Evolutionary conservation across 805 yeast species (phyloP).

Genomic region (Candida chauliodis): DNA sequence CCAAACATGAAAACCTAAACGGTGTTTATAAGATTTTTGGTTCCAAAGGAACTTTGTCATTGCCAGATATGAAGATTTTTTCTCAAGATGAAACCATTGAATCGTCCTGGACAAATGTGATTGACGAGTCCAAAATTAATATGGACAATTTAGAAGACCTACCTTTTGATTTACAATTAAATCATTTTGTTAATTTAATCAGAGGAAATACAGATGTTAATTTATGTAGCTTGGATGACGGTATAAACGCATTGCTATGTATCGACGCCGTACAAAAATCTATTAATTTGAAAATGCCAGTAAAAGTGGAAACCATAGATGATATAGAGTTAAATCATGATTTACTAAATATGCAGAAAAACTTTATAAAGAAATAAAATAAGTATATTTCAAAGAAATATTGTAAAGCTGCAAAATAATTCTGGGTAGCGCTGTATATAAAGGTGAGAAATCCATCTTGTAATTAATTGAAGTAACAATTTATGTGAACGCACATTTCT

Average conservation of each 20-base stretch:
- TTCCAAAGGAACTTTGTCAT: slow-evolving; percentile 33
- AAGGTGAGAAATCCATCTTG: too few species aligned
- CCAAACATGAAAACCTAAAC: slow-evolving; percentile 22
- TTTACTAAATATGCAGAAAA: slow-evolving; percentile 12
- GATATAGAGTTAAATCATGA: slow-evolving; percentile 19
- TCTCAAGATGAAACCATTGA: slow-evolving; percentile 19
- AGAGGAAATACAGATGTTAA: slow-evolving; percentile 20
- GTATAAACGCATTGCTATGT: slow-evolving; percentile 33
- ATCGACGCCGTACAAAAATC: slow-evolving; percentile 33
- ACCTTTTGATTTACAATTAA: slow-evolving; percentile 37
- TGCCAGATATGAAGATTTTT: slow-evolving; percentile 34
- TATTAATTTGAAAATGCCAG: slow-evolving; percentile 32
- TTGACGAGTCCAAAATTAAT: slow-evolving; percentile 14
- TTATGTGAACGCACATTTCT: too few species aligned
- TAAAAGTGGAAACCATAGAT: slow-evolving; percentile 22
- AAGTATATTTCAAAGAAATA: not conserved
- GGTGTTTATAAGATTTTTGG: slow-evolving; percentile 39
- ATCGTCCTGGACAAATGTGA: slow-evolving; percentile 24
- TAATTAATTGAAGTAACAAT: too few species aligned
- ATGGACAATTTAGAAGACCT: slow-evolving; percentile 13
- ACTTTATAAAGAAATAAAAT: not conserved
- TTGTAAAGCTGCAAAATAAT: not conserved
- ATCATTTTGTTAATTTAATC: slow-evolving; percentile 35
- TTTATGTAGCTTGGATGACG: slow-evolving; percentile 34
- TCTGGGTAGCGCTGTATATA: too few species aligned